Evolutionary conservation across 495 filamentous ascomycete species (phyloP).

Genomic region (Entonaema liquescens): DNA sequence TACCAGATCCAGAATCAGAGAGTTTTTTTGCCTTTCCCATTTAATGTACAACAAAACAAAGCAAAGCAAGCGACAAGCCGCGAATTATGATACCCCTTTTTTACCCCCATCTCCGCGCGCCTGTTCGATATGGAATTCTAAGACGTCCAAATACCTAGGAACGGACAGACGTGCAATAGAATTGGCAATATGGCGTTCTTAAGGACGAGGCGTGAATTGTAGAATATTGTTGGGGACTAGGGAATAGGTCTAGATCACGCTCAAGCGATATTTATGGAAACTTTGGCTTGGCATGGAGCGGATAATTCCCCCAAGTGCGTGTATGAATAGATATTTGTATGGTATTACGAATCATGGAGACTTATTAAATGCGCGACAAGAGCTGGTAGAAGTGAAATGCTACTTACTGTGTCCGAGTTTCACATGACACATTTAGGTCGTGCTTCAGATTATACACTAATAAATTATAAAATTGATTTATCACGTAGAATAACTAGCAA

Average conservation of each 20-base stretch:
- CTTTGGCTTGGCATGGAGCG: too few species aligned
- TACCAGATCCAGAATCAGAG: slow-evolving; percentile 19
- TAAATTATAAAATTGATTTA: background rate
- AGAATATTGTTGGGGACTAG: background rate
- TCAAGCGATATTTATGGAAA: background rate
- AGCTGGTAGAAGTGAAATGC: too few species aligned
- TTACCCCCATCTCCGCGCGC: background rate
- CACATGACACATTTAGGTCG: too few species aligned
- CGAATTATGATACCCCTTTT: slow-evolving; percentile 18
- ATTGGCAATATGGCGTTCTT: background rate
- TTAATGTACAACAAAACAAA: slow-evolving; percentile 24
- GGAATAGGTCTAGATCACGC: background rate
- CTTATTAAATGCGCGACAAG: too few species aligned
- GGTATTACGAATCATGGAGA: too few species aligned
- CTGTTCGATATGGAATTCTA: slow-evolving; percentile 3
- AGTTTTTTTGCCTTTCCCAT: background rate
- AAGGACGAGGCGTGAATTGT: background rate
- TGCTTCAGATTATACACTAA: too few species aligned
- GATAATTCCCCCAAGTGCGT: too few species aligned
- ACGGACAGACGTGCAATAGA: background rate
- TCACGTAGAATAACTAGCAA: background rate
- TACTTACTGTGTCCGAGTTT: too few species aligned
- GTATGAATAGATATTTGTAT: too few species aligned
- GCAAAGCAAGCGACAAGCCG: background rate
- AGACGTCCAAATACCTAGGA: slow-evolving; percentile 5